phyloP scores from a whole-genome alignment of 306 rosid species.

The Malus sieversii region DNA sequence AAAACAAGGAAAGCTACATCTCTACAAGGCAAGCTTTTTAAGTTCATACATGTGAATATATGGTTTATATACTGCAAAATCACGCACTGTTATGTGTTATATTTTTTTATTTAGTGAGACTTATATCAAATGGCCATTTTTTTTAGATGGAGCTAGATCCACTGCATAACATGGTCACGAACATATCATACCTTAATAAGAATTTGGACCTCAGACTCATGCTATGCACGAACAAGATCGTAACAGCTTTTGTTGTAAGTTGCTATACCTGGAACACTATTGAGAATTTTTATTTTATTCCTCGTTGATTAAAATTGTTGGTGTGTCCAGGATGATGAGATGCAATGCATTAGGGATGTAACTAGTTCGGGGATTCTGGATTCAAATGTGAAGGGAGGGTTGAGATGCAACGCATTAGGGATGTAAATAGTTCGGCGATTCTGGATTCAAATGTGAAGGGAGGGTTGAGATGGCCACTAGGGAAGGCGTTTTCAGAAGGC shows the following conservation, averaged over 20 bases:
- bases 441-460: too few relatives aligned
- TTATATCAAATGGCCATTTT: background rate
- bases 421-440: too few relatives aligned
- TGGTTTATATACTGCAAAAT: background rate
- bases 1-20: conserved; percentile 23
- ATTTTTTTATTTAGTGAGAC: background rate
- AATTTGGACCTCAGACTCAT: conserved; percentile 44
- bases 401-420: too few relatives aligned
- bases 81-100: background rate
- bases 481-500: too few relatives aligned
- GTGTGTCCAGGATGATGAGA: too few relatives aligned
- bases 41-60: background rate
- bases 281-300: background rate
- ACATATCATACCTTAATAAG: conserved; percentile 35
- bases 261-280: background rate
- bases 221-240: conserved; percentile 20
- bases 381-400: too few relatives aligned
- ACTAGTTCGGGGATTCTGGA: too few relatives aligned
- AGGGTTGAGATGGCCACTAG: too few relatives aligned
- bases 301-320: too few relatives aligned
- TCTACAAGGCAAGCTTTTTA: conserved; percentile 32
- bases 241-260: conserved; percentile 25
- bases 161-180: conserved; percentile 33
- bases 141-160: conserved; percentile 26
- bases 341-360: too few relatives aligned